Evolutionary conservation across 129 eudicot species (phyloP), one percentile per base, ranked within the genome.

Genomic region (Gnaphalium uliginosum): DNA sequence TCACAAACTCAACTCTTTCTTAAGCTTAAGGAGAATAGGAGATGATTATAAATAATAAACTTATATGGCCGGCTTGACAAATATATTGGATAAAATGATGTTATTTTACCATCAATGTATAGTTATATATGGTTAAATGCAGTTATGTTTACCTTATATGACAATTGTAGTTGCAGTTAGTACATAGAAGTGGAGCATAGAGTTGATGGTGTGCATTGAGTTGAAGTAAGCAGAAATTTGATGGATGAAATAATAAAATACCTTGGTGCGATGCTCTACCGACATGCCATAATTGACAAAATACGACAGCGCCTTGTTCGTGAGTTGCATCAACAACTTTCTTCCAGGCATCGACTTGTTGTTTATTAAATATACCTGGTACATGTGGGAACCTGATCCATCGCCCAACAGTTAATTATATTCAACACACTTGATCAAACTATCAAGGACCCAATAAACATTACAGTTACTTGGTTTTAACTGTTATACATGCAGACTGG

Each of bases 201-300:
- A 43, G 51, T 43, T 43, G 51, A 43, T 43, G 51, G 51, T 43
- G 8, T 63, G 11, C 26, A 71, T 27, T 30, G 32, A 48, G 4
- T 39, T 39, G 32, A 71, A 66, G 71, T 17, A 66, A 35, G 5
- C 14, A 63, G 5, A 13, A 30, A 70, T 25, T n/a, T 46, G 23
- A 57, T 7, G 29, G 22, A 54, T 10, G 51, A 58, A 4, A 26
- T 65, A 8, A 21, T 66, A 26, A 7, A 0, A 13, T 86, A 91
- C 96, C 97, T 75, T 76, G 89, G 72, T 93, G 98, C 15, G 98
- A 93, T 68, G 98, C 98, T 67, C 98, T 87, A 66, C 98, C 98
- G 33, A 88, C 97, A 77, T 93, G 97, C 97, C 97, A 93, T 69
- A 93, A 71, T 66, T 93, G 98, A 81, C 98, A 93, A 85, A 86